These are phyloP conservation scores for Coemansia biformis DNA, from an alignment of 192 early-diverging fungal genomes.

Conservation along the genomic window DNA sequence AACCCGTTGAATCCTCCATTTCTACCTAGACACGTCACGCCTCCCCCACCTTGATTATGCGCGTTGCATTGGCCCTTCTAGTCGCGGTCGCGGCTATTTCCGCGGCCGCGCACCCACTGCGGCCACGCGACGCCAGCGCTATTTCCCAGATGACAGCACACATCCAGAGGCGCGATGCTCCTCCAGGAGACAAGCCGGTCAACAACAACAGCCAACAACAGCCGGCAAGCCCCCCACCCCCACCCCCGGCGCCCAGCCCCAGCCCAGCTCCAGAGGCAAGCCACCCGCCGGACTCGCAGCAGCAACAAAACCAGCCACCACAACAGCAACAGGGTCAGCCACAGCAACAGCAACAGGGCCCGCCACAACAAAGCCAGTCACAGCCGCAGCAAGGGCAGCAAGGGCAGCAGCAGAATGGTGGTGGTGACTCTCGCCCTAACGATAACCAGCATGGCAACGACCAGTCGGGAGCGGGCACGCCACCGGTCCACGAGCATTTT, in stretches of 20 bases:
- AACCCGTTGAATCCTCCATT: too few relatives aligned
- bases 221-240: too few relatives aligned
- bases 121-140: neutral
- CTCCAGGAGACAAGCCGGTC: too few relatives aligned
- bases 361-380: neutral
- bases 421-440: neutral
- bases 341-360: neutral
- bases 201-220: too few relatives aligned
- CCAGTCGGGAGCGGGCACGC: neutral
- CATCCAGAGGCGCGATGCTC: too few relatives aligned
- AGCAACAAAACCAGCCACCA: neutral
- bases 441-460: neutral
- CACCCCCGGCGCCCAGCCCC: too few relatives aligned
- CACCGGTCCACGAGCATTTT: conserved; percentile 21
- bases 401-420: neutral
- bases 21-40: too few relatives aligned
- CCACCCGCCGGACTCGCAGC: too few relatives aligned
- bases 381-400: too few relatives aligned
- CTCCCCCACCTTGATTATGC: neutral
- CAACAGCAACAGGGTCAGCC: neutral
- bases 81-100: neutral
- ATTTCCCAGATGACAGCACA: too few relatives aligned
- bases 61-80: conserved; percentile 1
- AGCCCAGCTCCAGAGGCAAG: too few relatives aligned
- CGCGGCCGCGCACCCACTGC: conserved; percentile 1